Base-by-base conservation (phyloP, 805 yeast genomes). In the Brettanomyces sp. region DNA sequence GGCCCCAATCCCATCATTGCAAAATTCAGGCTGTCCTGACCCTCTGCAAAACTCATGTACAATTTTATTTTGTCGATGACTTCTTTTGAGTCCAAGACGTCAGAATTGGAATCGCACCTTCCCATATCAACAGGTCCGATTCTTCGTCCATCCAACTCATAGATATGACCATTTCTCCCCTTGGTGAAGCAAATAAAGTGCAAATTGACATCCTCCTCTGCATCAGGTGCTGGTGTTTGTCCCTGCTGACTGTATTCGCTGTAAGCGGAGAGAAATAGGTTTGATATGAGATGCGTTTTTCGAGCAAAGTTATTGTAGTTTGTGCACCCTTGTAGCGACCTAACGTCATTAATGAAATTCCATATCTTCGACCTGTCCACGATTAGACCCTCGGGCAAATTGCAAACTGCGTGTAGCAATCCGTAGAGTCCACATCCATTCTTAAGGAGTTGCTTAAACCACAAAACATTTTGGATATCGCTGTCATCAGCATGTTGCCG, bases 341-440 rank as follows among this genome's bases (percentile, higher is more conserved):
- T 41, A 5, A 52, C 14, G 4, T 43, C 49, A 9, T 45, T 37
- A 7, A 50, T 25, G 39, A 66, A 64, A 4, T 54, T 49, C 25
- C 54, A 43, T 5, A 60, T 25, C 23, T 54, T 51, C 3, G 67
- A 60, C 44, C 70, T 67, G 7, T 64, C 55, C 14, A 75, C 63
- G 7, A 75, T 62, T 32, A 75, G 60, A 23, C 73, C 76, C 4
- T 56, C 47, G 1, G 80, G 75, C 41, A 77, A 53, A 52, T 77
- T 77, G 32, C 69, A 52, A 35, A 76, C 56, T 1, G 67, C 51
- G 56, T 91, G 97, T 22, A 91, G 66, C 41, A 93, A 62, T 0
- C 96, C 98, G 63, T 85, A 87, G 32, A 95, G 73, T 4, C 99
- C 99, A 67, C 99, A 91, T 0, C 95, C 95, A 60, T 91, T 91